These are phyloP conservation scores for Penicillium oxalicum DNA, from an alignment of 2,329 filamentous ascomycete species.

Conservation along the genomic window DNA sequence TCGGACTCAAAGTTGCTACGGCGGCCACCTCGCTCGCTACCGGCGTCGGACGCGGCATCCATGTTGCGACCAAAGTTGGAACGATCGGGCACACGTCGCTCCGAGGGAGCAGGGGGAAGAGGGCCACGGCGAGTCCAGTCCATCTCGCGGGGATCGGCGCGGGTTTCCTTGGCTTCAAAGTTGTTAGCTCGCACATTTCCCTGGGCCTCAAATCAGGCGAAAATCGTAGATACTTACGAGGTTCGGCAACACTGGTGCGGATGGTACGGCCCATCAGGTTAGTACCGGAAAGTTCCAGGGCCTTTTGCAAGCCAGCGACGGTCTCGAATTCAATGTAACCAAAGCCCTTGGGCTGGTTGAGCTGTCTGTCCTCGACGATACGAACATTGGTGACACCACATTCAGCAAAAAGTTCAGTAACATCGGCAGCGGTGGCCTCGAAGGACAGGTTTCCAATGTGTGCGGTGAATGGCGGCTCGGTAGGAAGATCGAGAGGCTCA, in stretches of 20 bases:
- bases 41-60: slow-evolving; percentile 50
- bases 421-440: slow-evolving; percentile 76
- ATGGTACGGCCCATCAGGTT: slow-evolving; percentile 85
- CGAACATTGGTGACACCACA: slow-evolving; percentile 87
- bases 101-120: slow-evolving; percentile 62
- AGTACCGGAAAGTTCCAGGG: slow-evolving; percentile 72
- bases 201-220: no score
- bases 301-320: slow-evolving; percentile 85
- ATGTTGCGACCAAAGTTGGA: slow-evolving; percentile 52
- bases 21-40: slow-evolving; percentile 59
- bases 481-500: slow-evolving; percentile 78
- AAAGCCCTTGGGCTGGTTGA: slow-evolving; percentile 92
- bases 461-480: slow-evolving; percentile 89
- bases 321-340: slow-evolving; percentile 92
- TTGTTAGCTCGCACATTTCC: slow-evolving; percentile 29
- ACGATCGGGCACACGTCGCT: slow-evolving; percentile 50
- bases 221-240: slow-evolving; percentile 57
- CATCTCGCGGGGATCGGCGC: slow-evolving; percentile 73
- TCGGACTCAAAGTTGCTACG: slow-evolving; percentile 65
- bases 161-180: slow-evolving; percentile 67
- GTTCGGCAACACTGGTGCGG: slow-evolving; percentile 91
- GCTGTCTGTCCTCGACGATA: slow-evolving; percentile 93
- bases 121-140: slow-evolving; percentile 95
- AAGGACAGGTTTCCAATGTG: slow-evolving; percentile 96
- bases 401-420: slow-evolving; percentile 76